These are phyloP conservation scores for Solanum medicagineum DNA, from an alignment of 257 asterid genomes.

Conservation along the genomic window DNA sequence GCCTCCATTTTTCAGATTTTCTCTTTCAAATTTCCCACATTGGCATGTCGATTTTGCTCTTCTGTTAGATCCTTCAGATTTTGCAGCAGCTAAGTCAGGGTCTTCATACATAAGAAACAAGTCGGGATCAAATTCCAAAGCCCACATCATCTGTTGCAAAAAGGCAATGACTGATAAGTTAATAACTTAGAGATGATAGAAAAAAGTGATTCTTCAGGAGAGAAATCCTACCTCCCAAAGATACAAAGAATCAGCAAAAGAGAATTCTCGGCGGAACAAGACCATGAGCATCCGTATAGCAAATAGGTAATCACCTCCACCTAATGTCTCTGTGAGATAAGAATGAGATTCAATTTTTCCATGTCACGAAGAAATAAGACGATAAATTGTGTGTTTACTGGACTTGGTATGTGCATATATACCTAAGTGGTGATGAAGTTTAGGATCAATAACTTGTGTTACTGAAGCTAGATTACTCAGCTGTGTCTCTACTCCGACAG, in stretches of 20 bases:
- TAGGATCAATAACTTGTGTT: conserved; percentile 85
- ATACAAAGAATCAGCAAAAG: conserved; percentile 78
- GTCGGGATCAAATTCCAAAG: conserved; percentile 79
- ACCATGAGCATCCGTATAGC: conserved; percentile 98
- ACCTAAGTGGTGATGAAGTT: conserved; percentile 96
- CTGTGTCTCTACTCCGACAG: conserved; percentile 86
- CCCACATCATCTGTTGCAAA: conserved; percentile 85
- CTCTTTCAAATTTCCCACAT: conserved; percentile 72
- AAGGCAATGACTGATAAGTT: neutral
- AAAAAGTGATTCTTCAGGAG: no score
- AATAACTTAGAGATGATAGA: neutral
- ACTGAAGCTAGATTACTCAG: conserved; percentile 74
- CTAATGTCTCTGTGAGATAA: conserved; percentile 49
- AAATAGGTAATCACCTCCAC: conserved; percentile 90
- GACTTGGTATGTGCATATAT: neutral
- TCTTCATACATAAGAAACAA: conserved; percentile 45
- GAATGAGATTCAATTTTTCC: neutral
- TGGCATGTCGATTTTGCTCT: conserved; percentile 43
- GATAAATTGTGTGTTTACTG: neutral
- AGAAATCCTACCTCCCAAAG: conserved; percentile 76
- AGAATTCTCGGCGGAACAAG: conserved; percentile 87
- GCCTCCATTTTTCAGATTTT: conserved; percentile 40
- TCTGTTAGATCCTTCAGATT: conserved; percentile 41
- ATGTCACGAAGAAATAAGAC: neutral
- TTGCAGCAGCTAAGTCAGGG: conserved; percentile 29